Evolutionary conservation across 345 rosid genomes (phyloP), one percentile per base, ranked within the genome.

Genomic region (Stellera chamaejasme): DNA sequence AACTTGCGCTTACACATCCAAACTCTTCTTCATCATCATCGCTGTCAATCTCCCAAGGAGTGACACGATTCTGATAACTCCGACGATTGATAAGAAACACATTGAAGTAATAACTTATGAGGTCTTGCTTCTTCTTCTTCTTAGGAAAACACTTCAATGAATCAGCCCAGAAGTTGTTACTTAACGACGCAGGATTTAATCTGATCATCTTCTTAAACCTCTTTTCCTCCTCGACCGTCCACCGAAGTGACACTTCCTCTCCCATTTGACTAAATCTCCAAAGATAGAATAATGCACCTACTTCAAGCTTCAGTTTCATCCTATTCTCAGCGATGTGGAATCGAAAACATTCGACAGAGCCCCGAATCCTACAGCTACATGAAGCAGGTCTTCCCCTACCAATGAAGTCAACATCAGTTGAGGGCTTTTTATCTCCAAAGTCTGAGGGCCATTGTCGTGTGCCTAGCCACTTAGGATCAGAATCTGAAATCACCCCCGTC

Each of bases 201-300:
- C 28, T 69, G 15, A 78, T 70, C 71, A 71, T 64, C 12, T 63
- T 43, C 63, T 74, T 79, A 32, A 88, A 88, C 71, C 44, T 73
- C 51, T 79, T 69, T 63, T 78, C 82, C 58, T 81, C 85, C 58
- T 71, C 73, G n/a, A 52, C 60, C 7, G 76, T 75, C 96, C 94
- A 82, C 60, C 68, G 61, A 27, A 72, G 67, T 14, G 77, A 73
- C 43, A 82, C 85, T 66, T 90, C 94, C 76, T 84, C 94, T 3
- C 97, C 96, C 96, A 87, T 87, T 43, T 50, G 63, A 58, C 81
- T 59, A 72, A 90, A 83, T 61, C 75, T 69, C 91, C 90, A 90
- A 25, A 48, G 70, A 56, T 66, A 65, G 64, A 85, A 90, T 43
- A 58, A 79, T 25, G 60, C 7, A 36, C 89, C 89, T 15, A 90